Evolutionary conservation across 257 asterid genomes (phyloP).

Genomic region (Scutellaria baicalensis): DNA sequence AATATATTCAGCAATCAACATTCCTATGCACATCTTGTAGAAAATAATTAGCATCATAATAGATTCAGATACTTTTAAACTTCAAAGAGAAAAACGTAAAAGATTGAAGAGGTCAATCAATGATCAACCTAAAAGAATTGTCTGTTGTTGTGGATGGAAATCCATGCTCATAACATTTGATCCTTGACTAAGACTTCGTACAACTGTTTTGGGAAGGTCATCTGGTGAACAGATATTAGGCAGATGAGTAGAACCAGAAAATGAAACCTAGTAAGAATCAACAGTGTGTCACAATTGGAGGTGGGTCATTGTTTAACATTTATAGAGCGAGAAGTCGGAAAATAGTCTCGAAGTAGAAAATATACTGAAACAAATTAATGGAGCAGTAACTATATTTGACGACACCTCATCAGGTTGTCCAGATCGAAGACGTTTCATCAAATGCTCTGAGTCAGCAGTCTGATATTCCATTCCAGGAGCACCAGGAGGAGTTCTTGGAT

Average conservation of each 20-base stretch:
- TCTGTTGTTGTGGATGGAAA: constrained; percentile 94
- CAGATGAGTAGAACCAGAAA: constrained; percentile 78
- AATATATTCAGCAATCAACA: neutral
- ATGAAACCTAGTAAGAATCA: constrained; percentile 55
- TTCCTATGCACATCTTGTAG: neutral
- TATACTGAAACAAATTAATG: constrained; percentile 2
- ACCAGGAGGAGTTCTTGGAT: constrained; percentile 81
- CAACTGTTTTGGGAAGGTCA: constrained; percentile 89
- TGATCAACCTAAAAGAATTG: constrained; percentile 83
- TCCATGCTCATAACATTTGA: constrained; percentile 98
- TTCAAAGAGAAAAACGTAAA: neutral
- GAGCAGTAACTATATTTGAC: neutral
- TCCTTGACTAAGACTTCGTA: constrained; percentile 84
- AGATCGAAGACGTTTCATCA: constrained; percentile 77
- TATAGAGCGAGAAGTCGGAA: neutral
- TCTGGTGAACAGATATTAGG: constrained; percentile 70
- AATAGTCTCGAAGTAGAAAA: neutral
- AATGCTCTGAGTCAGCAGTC: constrained; percentile 77
- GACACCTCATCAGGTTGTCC: constrained; percentile 83
- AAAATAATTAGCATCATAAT: neutral
- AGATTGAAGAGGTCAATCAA: neutral
- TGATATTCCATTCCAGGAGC: constrained; percentile 88
- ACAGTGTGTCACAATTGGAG: constrained; percentile 13
- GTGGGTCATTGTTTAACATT: neutral
- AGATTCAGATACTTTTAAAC: neutral